These are phyloP conservation scores for Tulasnella sp. DNA, from an alignment of 768 basidiomycete genomes.

Conservation along the genomic window DNA sequence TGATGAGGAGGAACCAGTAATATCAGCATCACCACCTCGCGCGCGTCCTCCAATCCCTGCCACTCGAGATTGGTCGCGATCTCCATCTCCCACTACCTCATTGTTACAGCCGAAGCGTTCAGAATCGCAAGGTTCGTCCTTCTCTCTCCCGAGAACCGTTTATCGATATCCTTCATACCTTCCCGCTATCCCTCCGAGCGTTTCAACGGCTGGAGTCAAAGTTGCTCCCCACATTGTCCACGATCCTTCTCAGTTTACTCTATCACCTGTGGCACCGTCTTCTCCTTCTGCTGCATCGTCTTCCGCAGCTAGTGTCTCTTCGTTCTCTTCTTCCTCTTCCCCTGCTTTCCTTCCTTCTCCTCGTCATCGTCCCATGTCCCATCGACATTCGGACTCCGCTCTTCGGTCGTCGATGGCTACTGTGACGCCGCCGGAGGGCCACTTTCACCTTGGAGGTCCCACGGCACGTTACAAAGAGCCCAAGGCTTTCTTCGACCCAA, in stretches of 20 bases:
- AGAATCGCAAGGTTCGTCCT: conserved; percentile 15
- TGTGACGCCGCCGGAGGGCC: neutral
- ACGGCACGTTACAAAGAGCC: conserved; percentile 6
- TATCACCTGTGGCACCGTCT: conserved; percentile 1
- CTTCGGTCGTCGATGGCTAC: conserved; percentile 9
- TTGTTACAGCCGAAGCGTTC: conserved; percentile 2
- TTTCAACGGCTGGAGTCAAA: neutral
- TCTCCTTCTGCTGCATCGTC: conserved; percentile 2
- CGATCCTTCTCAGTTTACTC: conserved; percentile 1
- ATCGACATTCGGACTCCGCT: neutral
- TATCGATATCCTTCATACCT: conserved; percentile 11
- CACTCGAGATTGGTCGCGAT: conserved; percentile 6
- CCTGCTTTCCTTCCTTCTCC: conserved; percentile 2
- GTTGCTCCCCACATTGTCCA: conserved; percentile 1
- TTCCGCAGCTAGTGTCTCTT: neutral
- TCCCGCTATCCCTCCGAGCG: neutral
- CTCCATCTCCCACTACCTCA: conserved; percentile 3
- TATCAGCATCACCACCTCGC: conserved; percentile 12
- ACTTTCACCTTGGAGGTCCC: neutral
- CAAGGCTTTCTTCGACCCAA: conserved; percentile 8
- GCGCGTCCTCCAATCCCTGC: conserved; percentile 10
- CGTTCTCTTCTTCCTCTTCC: neutral
- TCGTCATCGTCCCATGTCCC: neutral
- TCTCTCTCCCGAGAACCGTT: conserved; percentile 13
- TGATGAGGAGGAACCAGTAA: too few species aligned